Percentiles rank a stretch among this genome's conserved stretches.
These are phyloP conservation scores for Neoarthrinium moseri DNA, from an alignment of 2,329 filamentous ascomycete genomes.

Conservation along the genomic window DNA sequence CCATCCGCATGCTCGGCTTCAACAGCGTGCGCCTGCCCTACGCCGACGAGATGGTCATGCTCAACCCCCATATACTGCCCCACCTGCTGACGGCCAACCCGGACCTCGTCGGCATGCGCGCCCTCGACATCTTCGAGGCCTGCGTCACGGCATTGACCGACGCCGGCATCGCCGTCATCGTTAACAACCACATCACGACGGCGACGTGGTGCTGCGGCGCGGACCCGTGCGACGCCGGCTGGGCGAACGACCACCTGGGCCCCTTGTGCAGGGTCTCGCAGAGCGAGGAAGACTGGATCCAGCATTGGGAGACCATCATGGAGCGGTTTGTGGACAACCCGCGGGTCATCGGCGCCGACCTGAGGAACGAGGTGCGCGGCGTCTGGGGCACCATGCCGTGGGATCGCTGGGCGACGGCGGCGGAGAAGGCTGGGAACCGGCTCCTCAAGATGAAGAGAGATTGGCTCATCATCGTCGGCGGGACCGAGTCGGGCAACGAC, in stretches of 20 bases:
- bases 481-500: constrained; percentile 67
- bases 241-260: constrained; percentile 64
- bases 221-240: constrained; percentile 65
- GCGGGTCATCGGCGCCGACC: constrained; percentile 63
- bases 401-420: constrained; percentile 62
- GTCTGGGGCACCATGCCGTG: constrained; percentile 69
- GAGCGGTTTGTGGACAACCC: constrained; percentile 54
- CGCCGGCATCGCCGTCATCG: constrained; percentile 61
- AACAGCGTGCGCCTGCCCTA: constrained; percentile 70
- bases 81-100: constrained; percentile 56
- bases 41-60: constrained; percentile 64
- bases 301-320: constrained; percentile 67
- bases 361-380: constrained; percentile 68
- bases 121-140: constrained; percentile 61
- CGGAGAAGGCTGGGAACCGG: constrained; percentile 61
- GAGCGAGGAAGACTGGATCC: constrained; percentile 65
- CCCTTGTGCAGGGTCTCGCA: constrained; percentile 60
- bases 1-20: constrained; percentile 63
- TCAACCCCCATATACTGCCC: constrained; percentile 54
- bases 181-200: constrained; percentile 71
- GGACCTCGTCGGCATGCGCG: constrained; percentile 55
- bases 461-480: constrained; percentile 69
- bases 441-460: constrained; percentile 58
- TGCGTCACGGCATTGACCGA: constrained; percentile 59
- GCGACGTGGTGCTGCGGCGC: constrained; percentile 69